These are phyloP conservation scores for Cytospora schulzeri DNA, from an alignment of 2,329 filamentous ascomycete species.

Conservation along the genomic window DNA sequence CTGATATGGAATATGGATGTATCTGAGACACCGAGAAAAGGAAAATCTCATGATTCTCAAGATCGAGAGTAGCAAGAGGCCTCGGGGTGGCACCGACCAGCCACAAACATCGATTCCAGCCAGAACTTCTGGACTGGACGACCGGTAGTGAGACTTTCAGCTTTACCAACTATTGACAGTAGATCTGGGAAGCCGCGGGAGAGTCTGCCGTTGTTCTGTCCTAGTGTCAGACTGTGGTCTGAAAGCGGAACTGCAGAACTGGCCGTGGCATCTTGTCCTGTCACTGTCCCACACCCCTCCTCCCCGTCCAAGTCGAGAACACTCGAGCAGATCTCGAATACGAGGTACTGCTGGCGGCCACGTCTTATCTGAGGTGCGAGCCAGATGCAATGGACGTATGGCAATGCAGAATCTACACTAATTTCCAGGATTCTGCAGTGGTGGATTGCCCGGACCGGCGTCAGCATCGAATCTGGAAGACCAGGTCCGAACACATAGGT, in stretches of 20 bases:
- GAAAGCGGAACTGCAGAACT: not conserved
- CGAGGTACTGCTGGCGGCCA: slow-evolving; percentile 11
- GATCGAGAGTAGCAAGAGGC: not conserved
- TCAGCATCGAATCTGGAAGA: slow-evolving; percentile 14
- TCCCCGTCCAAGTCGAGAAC: not conserved
- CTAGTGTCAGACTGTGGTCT: slow-evolving; percentile 14
- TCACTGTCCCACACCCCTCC: not conserved
- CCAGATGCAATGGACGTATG: slow-evolving; percentile 1
- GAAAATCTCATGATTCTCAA: not conserved
- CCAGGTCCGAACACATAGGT: not conserved
- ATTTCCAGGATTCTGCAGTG: slow-evolving; percentile 2
- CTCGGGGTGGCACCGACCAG: slow-evolving; percentile 11
- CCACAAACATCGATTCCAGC: slow-evolving; percentile 12
- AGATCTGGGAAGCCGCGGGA: not conserved
- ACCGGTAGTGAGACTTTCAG: not conserved
- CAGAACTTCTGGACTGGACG: slow-evolving; percentile 8
- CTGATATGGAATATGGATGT: slow-evolving; percentile 12
- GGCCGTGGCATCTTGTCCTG: not conserved
- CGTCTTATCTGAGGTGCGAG: slow-evolving; percentile 4
- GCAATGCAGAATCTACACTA: not conserved
- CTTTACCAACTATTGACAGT: slow-evolving; percentile 10
- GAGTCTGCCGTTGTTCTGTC: slow-evolving; percentile 7
- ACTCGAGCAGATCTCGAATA: slow-evolving; percentile 14
- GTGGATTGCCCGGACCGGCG: slow-evolving; percentile 7
- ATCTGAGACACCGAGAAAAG: not conserved